Conservation (phyloP, 306 rosid species). For the Gastrolobium bilobum region DNA sequence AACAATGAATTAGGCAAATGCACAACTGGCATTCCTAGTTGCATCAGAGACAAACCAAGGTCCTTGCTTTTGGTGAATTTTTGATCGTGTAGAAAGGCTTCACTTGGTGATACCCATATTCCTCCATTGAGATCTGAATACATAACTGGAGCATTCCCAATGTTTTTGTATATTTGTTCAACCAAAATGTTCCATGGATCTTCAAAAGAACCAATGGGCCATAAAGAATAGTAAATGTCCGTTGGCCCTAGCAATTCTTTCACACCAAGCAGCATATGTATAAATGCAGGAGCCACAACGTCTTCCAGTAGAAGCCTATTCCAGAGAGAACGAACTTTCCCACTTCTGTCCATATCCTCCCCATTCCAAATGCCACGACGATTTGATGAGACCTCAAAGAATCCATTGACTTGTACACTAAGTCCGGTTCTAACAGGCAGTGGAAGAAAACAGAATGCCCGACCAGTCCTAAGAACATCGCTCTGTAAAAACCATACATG, state of each 20-base stretch:
- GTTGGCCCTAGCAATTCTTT: constrained; percentile 76
- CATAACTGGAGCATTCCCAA: constrained; percentile 70
- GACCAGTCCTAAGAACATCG: constrained; percentile 77
- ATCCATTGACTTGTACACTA: constrained; percentile 92
- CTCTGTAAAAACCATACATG: constrained; percentile 69
- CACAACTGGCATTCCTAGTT: constrained; percentile 89
- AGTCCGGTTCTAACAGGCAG: constrained; percentile 95
- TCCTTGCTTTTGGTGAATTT: constrained; percentile 74
- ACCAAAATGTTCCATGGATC: constrained; percentile 96
- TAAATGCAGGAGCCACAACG: constrained; percentile 83
- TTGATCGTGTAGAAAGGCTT: constrained; percentile 89
- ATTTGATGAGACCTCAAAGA: constrained; percentile 93
- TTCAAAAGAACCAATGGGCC: constrained; percentile 95
- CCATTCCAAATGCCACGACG: constrained; percentile 99
- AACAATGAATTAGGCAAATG: constrained; percentile 72
- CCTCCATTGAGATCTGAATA: constrained; percentile 85
- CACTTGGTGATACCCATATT: constrained; percentile 86
- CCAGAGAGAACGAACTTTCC: constrained; percentile 95
- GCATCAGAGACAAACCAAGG: constrained; percentile 82
- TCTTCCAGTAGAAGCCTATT: constrained; percentile 95
- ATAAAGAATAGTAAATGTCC: constrained; percentile 73
- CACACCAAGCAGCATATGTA: constrained; percentile 75
- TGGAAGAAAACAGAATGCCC: constrained; percentile 96
- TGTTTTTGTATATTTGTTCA: constrained; percentile 72
- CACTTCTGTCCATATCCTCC: constrained; percentile 99